phyloP scores from a whole-genome alignment of 2,329 filamentous ascomycete species.

The Zymoseptoria ardabiliae region DNA sequence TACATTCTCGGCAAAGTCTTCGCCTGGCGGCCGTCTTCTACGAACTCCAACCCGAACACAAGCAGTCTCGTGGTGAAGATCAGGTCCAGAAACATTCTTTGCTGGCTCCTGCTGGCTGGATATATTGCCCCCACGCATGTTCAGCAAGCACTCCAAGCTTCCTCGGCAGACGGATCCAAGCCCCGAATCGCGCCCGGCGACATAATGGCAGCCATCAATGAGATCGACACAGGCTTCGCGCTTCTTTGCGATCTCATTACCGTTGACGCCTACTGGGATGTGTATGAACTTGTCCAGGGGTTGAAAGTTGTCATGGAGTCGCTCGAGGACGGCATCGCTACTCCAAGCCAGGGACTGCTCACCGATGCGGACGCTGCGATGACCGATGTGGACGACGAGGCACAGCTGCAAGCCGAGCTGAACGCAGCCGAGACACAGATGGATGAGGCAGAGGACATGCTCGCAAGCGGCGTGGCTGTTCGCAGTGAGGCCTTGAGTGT shows the following conservation, averaged over 20 bases:
- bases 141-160: constrained; percentile 31
- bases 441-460: constrained; percentile 58
- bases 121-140: constrained; percentile 39
- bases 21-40: constrained; percentile 13
- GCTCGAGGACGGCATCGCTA: constrained; percentile 42
- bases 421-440: constrained; percentile 48
- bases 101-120: constrained; percentile 53
- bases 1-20: constrained; percentile 47
- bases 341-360: constrained; percentile 4
- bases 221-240: constrained; percentile 61
- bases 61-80: constrained; percentile 12
- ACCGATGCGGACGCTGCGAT: constrained; percentile 42
- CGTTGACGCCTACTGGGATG: constrained; percentile 54
- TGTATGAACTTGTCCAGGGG: constrained; percentile 59
- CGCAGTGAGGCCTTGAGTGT: constrained; percentile 59
- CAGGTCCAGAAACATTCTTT: constrained; percentile 45
- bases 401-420: constrained; percentile 32
- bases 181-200: constrained; percentile 43
- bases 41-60: background rate
- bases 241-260: constrained; percentile 60
- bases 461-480: constrained; percentile 56
- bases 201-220: constrained; percentile 54
- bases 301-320: constrained; percentile 62
- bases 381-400: constrained; percentile 14
- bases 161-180: constrained; percentile 30